Evolutionary conservation across 169 alveolate genomes (phyloP), one percentile per base, ranked within the genome.

Genomic region (Cryptosporidium meleagridis): DNA sequence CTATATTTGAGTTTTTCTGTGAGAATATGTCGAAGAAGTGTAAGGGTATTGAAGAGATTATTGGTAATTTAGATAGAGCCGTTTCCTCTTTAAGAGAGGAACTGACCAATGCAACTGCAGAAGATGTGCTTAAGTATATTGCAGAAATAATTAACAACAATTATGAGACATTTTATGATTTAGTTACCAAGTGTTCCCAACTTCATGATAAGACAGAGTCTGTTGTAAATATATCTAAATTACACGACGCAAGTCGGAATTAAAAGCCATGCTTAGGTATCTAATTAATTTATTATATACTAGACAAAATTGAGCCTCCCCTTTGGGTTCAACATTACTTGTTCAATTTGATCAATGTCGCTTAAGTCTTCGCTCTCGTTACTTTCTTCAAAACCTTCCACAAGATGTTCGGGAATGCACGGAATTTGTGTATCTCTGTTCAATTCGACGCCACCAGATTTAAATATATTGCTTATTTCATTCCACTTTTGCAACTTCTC

Each of bases 401-500:
- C 52, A 23, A 80, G 70, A 65, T 80, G 89, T 37, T 80, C 67
- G 1, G 89, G 75, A 39, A 80, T 80, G 26, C 75, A 80, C 8
- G 89, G 89, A 18, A n/a, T 18, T 41, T 80, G 44, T 18, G 45
- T 7, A 80, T 37, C 45, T 35, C 41, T 16, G 3, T 29, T 29
- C 14, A 16, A 44, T 21, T 51, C 58, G 2, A 31, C 35, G 0
- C 18, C 31, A 5, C 35, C 33, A 9, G 45, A 14, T 65, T 62
- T 62, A n/a, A 80, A 65, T 29, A 62, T 65, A n/a, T 65, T 65
- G 21, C 75, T 80, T 10, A 80, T 80, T 62, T 80, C 89, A 48
- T 85, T 87, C 93, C 93, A 92, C 69, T 85, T 86, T 92, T 85
- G 89, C 55, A 58, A 53, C 35, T 70, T 87, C 48, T 69, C 92